Evolutionary conservation across 345 rosid genomes (phyloP), one percentile per base, ranked within the genome.

Genomic region (Cardamine resedifolia): DNA sequence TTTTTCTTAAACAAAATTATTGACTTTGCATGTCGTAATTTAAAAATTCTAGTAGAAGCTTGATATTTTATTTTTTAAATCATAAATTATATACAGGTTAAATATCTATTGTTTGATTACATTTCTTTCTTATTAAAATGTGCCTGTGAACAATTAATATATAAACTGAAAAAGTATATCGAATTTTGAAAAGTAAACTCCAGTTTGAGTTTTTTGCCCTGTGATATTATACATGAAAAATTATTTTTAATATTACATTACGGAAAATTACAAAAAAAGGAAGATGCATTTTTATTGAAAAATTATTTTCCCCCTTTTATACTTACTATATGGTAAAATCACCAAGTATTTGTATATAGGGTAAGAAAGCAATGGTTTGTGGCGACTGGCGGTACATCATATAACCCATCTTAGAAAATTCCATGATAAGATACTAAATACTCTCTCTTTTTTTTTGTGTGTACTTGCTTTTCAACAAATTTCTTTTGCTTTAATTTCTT

Each of bases 401-500:
- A 60, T 36, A 39, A 67, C 62, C 26, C 24, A 56, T 10, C 64
- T 28, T 19, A 10, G 4, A 56, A 9, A 44, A 44, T 15, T 45
- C 48, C 10, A 9, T 47, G 45, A 55, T 58, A 47, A 36, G 28
- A 19, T 58, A 4, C 26, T 34, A 58, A n/a, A n/a, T n/a, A n/a
- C n/a, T n/a, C n/a, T n/a, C n/a, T n/a, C n/a, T n/a, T n/a, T n/a
- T n/a, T n/a, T n/a, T 14, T 2, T 56, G 7, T 24, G 45, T 21
- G 7, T 45, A 15, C 27, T 30, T 55, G 58, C 50, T 64, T 53
- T 53, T 44, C 10, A 45, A 36, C 38, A 65, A 9, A 26, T 34
- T 10, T 41, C 38, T 74, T 67, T 67, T 50, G 19, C 73, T 74
- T 74, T 74, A 19, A 6, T 65, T 47, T 67, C 68, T 74, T 68